Base-by-base conservation (phyloP, 108 stramenopile genomes). In the Cyclotella sp. region DNA sequence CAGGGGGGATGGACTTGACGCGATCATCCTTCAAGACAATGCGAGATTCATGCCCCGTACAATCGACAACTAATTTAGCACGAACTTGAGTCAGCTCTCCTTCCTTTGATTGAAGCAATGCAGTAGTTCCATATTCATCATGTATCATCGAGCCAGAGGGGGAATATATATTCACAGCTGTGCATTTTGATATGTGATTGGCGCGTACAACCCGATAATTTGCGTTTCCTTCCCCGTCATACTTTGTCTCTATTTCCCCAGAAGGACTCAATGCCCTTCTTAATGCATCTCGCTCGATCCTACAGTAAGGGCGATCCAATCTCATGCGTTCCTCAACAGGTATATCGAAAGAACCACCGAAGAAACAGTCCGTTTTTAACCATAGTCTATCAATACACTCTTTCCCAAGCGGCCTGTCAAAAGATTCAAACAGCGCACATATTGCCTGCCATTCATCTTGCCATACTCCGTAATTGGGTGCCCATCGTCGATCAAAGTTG, bases 381-480 rank as follows among this genome's bases (percentile, higher is more conserved):
- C 98, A 98, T 43, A 83, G 70, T 58, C 85, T 68, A 66, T 95
- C 90, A 29, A 97, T 75, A 54, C 91, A 79, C 10, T 64, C 68
- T 40, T 24, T 21, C 4, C 45, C 61, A 21, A 84, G 64, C 18
- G 78, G 55, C 53, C 70, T 79, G 14, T 51, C 4, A 46, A 79
- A 83, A 7, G 82, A 74, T 29, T 57, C 34, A 41, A 54, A 83
- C 70, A 67, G 29, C 18, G 51, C 29, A 29, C 53, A 41, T 26
- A 97, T 81, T 44, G 92, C 79, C 57, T 93, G 78, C 97, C 97
- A 98, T 85, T 98, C 97, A 70, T 95, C 93, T 68, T 92, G 77
- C 97, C 97, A 98, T 11, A 96, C 95, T 29, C 97, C 97, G 81
- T 96, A 98, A 73, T 96, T 97, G 47, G 95, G 93, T 41, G 85